A percentile compares a stretch with the other conserved stretches of the same genome.
phyloP scores from a whole-genome alignment of 495 filamentous ascomycete species.

The Lineolata rhizophorae region DNA sequence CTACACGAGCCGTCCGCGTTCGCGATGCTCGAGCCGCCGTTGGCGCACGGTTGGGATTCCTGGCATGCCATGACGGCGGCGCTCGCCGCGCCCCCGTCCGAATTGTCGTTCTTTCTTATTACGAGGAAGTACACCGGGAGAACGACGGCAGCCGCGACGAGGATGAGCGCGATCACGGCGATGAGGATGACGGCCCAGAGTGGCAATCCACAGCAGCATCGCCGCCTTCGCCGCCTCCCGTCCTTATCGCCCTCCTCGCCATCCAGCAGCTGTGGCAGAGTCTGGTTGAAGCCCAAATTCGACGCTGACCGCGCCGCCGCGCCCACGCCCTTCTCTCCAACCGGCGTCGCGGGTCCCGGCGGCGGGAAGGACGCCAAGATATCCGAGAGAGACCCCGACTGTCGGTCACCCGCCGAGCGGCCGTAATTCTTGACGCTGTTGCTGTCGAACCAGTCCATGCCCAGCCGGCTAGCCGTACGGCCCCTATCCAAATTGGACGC shows the following conservation, averaged over 20 bases:
- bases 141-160: conserved; percentile 75
- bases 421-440: conserved; percentile 19
- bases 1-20: conserved; percentile 39
- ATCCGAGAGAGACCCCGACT: conserved; percentile 57
- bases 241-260: conserved; percentile 13
- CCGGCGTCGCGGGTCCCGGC: conserved; percentile 40
- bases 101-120: conserved; percentile 32
- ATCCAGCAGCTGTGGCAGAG: no score
- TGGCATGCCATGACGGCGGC: conserved; percentile 15
- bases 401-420: conserved; percentile 6
- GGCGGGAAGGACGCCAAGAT: conserved; percentile 86
- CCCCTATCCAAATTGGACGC: conserved; percentile 79
- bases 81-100: conserved; percentile 12
- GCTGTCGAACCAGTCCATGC: conserved; percentile 22
- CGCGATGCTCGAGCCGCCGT: conserved; percentile 58
- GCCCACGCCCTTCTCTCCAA: no score
- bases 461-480: conserved; percentile 52
- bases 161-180: conserved; percentile 40
- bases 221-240: conserved; percentile 6
- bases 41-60: conserved; percentile 33
- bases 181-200: conserved; percentile 56
- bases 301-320: no score
- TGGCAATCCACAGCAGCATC: conserved; percentile 61
- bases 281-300: conserved; percentile 13
- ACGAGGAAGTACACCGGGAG: conserved; percentile 69